A percentile compares a stretch with the other conserved stretches of the same genome.
Evolutionary conservation across 2,329 filamentous ascomycete species (phyloP).

Genomic region (Neurospora sp.): DNA sequence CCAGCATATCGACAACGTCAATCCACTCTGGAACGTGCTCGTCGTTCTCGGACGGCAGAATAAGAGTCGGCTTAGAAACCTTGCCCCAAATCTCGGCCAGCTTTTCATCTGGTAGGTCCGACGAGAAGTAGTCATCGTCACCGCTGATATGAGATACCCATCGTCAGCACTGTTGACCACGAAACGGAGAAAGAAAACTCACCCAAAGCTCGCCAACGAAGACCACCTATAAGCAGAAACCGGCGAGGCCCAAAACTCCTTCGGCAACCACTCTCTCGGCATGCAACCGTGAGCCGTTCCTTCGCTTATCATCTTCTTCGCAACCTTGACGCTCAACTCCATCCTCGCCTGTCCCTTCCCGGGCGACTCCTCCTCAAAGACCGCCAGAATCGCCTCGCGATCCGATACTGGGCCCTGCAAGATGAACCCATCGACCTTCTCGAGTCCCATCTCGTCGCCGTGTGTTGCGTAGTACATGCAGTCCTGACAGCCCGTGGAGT

Average conservation of each 20-base stretch:
- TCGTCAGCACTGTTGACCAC: not conserved
- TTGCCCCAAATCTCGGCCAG: constrained; percentile 56
- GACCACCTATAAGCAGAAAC: constrained; percentile 44
- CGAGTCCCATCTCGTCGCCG: constrained; percentile 29
- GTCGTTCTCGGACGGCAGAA: constrained; percentile 57
- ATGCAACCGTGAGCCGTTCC: constrained; percentile 48
- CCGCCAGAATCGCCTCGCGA: constrained; percentile 48
- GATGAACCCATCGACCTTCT: constrained; percentile 63
- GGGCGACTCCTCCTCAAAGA: constrained; percentile 32
- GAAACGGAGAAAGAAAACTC: constrained; percentile 18
- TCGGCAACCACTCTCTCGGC: constrained; percentile 33
- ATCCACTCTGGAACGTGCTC: constrained; percentile 51
- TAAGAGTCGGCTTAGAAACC: constrained; percentile 49
- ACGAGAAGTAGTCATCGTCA: constrained; percentile 84
- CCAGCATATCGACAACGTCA: constrained; percentile 47
- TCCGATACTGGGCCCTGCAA: constrained; percentile 76
- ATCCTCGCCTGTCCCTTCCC: constrained; percentile 30
- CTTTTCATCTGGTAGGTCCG: constrained; percentile 52
- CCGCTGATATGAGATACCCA: constrained; percentile 30
- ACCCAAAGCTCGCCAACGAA: constrained; percentile 42
- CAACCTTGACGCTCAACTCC: constrained; percentile 35
- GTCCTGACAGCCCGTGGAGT: constrained; percentile 53
- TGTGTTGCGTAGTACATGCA: constrained; percentile 41
- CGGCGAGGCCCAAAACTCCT: constrained; percentile 29
- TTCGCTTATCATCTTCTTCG: constrained; percentile 43